Base-by-base conservation (phyloP, 2,329 filamentous ascomycete species). In the Torrubiellomyces zombiae region DNA sequence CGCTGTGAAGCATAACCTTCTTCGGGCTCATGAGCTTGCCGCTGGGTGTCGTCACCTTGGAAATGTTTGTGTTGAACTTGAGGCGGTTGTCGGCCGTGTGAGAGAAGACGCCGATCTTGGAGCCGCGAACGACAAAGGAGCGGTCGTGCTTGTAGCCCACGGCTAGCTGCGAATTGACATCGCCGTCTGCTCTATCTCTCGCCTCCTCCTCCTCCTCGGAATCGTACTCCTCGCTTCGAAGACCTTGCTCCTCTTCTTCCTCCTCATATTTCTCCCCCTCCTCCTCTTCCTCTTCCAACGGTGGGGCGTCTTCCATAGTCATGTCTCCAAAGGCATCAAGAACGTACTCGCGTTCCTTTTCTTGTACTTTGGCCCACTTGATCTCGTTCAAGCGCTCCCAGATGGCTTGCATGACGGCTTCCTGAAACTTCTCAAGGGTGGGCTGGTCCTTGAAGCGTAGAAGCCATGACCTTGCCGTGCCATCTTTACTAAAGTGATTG, bases 71-170 rank as follows among this genome's bases (percentile, higher is more conserved):
- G 9, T 82, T 82, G 50, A 95, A 98, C 47, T 95, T 80, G 10
- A 98, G 66, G 36, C 86, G 75, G 47, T 95, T 91, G 54, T 92
- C 80, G 1, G 74, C 63, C 0, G 83, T 93, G 45, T 98, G 89
- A 51, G 91, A 95, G 67, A 98, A 98, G 20, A 98, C 89, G 27
- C 89, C 89, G 47, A 98, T 98, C 64, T 95, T 94, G 39, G 85
- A 89, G 16, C 89, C 89, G 34, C 89, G 77, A 21, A 98, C 83
- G 28, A 98, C 89, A 40, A 95, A 98, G 0, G 89, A 95, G 31
- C 89, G 72, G 47, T 98, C 89, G 37, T 94, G 79, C 52, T 92
- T 95, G 56, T 93, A 93, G 28, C 89, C 89, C 25, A 98, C 89
- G 9, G 89, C 89, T 27, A 98, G 66, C 43, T 89, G 80, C 3